Evolutionary conservation across 139 green algal genomes (phyloP).

Genomic region (Coelastrella sp.): DNA sequence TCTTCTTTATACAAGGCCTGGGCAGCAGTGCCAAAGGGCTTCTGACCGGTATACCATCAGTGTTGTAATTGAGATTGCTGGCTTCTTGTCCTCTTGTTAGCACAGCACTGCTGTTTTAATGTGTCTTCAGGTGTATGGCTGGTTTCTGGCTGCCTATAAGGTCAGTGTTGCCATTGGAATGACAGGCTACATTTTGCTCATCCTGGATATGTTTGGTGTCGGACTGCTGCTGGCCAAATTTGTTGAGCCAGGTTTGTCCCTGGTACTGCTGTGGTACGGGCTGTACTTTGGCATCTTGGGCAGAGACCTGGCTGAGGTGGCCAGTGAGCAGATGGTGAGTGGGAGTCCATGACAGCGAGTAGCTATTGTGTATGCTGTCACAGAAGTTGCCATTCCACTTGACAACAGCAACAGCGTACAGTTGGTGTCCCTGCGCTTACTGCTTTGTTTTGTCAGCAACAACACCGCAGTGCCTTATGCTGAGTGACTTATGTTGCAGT

Average conservation of each 20-base stretch:
- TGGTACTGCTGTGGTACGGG: slow-evolving; percentile 79
- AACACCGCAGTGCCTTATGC: no score
- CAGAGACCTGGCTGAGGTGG: slow-evolving; percentile 88
- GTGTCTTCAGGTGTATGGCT: slow-evolving; percentile 89
- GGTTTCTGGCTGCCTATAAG: slow-evolving; percentile 78
- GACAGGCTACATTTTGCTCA: slow-evolving; percentile 77
- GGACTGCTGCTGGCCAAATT: slow-evolving; percentile 54
- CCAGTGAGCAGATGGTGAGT: slow-evolving; percentile 76
- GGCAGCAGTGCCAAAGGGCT: no score
- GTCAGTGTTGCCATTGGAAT: slow-evolving; percentile 70
- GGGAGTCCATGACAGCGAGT: neutral
- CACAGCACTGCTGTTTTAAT: no score
- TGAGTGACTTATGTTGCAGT: no score
- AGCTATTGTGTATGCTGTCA: neutral
- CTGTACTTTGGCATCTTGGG: slow-evolving; percentile 93
- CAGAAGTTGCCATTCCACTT: no score
- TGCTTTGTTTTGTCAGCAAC: no score
- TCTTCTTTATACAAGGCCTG: no score
- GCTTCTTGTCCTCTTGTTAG: no score
- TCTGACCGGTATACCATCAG: no score
- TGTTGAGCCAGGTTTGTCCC: slow-evolving; percentile 54
- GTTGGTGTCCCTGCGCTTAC: no score
- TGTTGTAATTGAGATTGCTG: no score
- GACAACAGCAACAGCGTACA: no score
- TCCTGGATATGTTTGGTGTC: slow-evolving; percentile 74